Evolutionary conservation across 352 stramenopile genomes (phyloP).

Genomic region (Globisporangium cederbergense): DNA sequence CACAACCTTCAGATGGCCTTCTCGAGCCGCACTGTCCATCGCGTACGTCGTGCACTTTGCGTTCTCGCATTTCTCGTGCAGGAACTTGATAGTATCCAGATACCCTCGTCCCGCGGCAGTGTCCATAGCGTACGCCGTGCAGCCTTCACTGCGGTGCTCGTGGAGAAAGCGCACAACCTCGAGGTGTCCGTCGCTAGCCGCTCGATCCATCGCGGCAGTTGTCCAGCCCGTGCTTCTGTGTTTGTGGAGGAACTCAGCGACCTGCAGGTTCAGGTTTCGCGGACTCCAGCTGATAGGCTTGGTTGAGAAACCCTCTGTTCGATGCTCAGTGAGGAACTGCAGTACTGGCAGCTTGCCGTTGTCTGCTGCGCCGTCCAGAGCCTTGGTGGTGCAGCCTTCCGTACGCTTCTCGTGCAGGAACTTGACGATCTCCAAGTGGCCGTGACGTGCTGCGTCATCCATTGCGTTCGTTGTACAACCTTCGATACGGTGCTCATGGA

Average conservation of each 20-base stretch:
- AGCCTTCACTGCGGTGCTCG: conserved; percentile 11
- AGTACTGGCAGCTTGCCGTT: conserved; percentile 11
- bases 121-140: conserved; percentile 15
- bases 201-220: conserved; percentile 18
- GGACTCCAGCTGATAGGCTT: conserved; percentile 16
- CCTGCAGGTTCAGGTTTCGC: conserved; percentile 8
- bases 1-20: conserved; percentile 13
- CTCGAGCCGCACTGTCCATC: conserved; percentile 13
- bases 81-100: conserved; percentile 10
- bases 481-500: conserved; percentile 3
- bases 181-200: conserved; percentile 9
- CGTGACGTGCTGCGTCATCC: conserved; percentile 10
- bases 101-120: neutral
- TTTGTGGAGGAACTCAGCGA: conserved; percentile 11
- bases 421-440: conserved; percentile 6
- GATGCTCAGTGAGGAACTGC: conserved; percentile 6
- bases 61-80: neutral
- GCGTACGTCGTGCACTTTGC: conserved; percentile 9
- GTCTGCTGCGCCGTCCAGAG: conserved; percentile 11
- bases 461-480: conserved; percentile 10
- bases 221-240: conserved; percentile 14
- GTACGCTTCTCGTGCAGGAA: conserved; percentile 7
- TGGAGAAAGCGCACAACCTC: conserved; percentile 15
- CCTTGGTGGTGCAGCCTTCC: conserved; percentile 13
- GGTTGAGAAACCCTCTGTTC: conserved; percentile 10